A percentile compares a stretch with the other conserved stretches of the same genome.
phyloP scores from a whole-genome alignment of 805 yeast species.

The Candida ficus region DNA sequence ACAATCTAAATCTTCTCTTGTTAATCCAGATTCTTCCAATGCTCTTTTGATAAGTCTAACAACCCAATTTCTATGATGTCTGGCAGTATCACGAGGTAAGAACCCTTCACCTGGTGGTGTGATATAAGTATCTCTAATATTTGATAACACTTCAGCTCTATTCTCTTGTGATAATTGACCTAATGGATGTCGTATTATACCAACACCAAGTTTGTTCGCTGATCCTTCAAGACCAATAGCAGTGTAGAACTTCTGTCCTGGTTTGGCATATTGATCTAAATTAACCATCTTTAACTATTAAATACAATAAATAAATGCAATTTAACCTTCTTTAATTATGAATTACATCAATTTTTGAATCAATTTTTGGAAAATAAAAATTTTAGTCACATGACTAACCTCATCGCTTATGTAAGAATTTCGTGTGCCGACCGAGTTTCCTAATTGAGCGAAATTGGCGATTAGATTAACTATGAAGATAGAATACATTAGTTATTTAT shows the following conservation, averaged over 20 bases:
- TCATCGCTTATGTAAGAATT: no score
- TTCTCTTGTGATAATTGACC: conserved; percentile 55
- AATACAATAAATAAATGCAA: no score
- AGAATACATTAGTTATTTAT: no score
- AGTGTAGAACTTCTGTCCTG: conserved; percentile 45
- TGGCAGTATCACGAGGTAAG: conserved; percentile 91
- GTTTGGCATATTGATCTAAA: conserved; percentile 39
- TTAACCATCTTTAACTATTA: conserved; percentile 30
- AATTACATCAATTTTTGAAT: neutral
- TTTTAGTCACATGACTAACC: no score
- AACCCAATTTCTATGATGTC: conserved; percentile 95
- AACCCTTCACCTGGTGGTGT: conserved; percentile 99
- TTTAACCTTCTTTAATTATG: neutral
- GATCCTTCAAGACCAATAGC: conserved; percentile 96
- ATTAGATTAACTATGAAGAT: no score
- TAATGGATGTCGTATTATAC: conserved; percentile 69
- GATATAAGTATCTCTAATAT: conserved; percentile 88
- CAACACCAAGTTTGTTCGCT: conserved; percentile 94
- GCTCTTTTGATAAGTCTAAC: conserved; percentile 70
- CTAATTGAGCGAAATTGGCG: no score
- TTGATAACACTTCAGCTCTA: conserved; percentile 74
- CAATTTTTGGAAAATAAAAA: no score
- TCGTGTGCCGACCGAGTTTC: no score
- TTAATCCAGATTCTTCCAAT: conserved; percentile 52
- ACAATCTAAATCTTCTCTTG: conserved; percentile 53